Evolutionary conservation across 371 early-diverging fungal genomes (phyloP), one percentile per base, ranked within the genome.

Genomic region (Zychaea mexicana): DNA sequence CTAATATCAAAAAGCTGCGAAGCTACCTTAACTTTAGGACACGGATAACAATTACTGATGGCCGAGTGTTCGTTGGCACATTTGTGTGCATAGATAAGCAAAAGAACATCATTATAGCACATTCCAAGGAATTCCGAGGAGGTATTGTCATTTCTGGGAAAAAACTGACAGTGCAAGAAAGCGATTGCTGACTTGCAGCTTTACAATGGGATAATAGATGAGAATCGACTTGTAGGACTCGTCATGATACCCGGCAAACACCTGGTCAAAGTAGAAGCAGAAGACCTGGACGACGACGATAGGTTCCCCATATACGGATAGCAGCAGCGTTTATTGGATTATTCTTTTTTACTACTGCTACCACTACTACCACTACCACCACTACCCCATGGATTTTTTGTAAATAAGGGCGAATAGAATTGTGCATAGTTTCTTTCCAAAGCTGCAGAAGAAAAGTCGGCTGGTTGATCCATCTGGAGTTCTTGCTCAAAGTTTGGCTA

Each of bases 161-260:
- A 39, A 39, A 39, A 39, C 9, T 12, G 39, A 39, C 17, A 9
- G 12, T 17, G 17, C 39, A 17, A 39, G 12, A n/a, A n/a, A n/a
- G n/a, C n/a, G n/a, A n/a, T n/a, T n/a, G n/a, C n/a, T n/a, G n/a
- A n/a, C n/a, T n/a, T n/a, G n/a, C n/a, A n/a, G n/a, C n/a, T 22
- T 55, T n/a, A 49, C 56, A 4, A 33, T 19, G 26, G 39, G 61
- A 22, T 28, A 47, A 38, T 68, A 90, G 90, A 73, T 60, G 88
- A 85, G 57, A 70, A 84, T 68, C 79, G 94, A 24, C 79, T 85
- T 33, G 93, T 95, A 22, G 93, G 93, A 6, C 74, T 94, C 61
- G 84, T 94, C 67, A 93, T 95, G 96, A 87, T 95, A 15, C 96
- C 96, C 1, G 96, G 96, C 24, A 82, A 88, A 56, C 94, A 93